Conservation (phyloP, 495 filamentous ascomycete genomes). For the Podospora bellae-mahoneyi region DNA sequence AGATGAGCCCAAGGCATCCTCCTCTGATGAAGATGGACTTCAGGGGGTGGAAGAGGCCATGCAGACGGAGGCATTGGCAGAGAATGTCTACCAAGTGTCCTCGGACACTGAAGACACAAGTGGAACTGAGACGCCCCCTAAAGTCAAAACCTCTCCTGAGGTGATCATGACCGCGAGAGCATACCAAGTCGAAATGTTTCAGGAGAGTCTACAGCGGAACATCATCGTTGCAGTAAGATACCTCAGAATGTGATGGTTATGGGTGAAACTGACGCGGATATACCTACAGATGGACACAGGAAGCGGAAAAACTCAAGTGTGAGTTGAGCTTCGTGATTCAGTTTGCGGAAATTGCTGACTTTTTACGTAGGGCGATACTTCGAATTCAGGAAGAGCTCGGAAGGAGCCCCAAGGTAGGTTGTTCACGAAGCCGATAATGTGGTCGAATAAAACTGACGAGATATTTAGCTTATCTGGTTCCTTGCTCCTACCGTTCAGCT, state of each 20-base stretch:
- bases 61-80: not conserved
- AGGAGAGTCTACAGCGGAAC: conserved; percentile 72
- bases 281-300: conserved; percentile 80
- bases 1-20: not conserved
- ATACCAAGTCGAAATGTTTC: conserved; percentile 91
- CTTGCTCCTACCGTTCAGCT: conserved; percentile 74
- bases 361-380: conserved; percentile 61
- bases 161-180: conserved; percentile 51
- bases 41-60: not conserved
- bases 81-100: not conserved
- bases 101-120: conserved; percentile 8
- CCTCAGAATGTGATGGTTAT: not conserved
- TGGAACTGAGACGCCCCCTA: conserved; percentile 9
- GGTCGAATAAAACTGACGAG: conserved; percentile 21
- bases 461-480: conserved; percentile 74
- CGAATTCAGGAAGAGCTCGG: conserved; percentile 78
- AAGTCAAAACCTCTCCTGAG: conserved; percentile 15
- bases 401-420: conserved; percentile 54
- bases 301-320: conserved; percentile 90
- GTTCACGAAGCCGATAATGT: not conserved
- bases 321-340: conserved; percentile 30
- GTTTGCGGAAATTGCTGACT: conserved; percentile 2
- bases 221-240: conserved; percentile 74
- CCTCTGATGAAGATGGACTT: not conserved
- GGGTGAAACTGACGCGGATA: not conserved